Evolutionary conservation across 768 basidiomycete genomes (phyloP).

Genomic region (Xanthoconium stramineum): DNA sequence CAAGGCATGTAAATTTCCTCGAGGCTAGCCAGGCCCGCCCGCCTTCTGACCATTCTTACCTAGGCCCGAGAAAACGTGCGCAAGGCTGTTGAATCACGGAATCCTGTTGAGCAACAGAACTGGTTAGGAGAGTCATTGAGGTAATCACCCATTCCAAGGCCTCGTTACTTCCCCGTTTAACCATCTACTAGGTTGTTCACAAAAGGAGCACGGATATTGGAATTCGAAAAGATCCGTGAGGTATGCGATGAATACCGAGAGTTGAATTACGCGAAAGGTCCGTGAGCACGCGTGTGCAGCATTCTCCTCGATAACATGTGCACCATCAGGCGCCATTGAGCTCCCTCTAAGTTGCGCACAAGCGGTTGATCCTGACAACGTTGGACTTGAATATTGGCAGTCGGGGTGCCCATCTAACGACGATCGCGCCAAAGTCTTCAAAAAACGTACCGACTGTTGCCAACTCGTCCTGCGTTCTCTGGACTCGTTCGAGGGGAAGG

Average conservation of each 20-base stretch:
- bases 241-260: conserved; percentile 88
- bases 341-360: conserved; percentile 83
- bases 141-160: conserved; percentile 38
- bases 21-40: neutral
- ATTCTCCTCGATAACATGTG: neutral
- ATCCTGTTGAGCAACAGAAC: conserved; percentile 69
- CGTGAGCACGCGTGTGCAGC: conserved; percentile 11
- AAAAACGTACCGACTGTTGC: conserved; percentile 72
- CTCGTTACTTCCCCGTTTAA: conserved; percentile 3
- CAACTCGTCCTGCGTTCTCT: conserved; percentile 81
- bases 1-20: conserved; percentile 54
- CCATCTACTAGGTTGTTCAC: conserved; percentile 64
- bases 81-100: conserved; percentile 80
- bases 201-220: conserved; percentile 82
- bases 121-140: conserved; percentile 84
- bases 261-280: conserved; percentile 79
- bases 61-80: conserved; percentile 93
- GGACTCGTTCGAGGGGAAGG: conserved; percentile 70
- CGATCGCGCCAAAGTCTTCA: conserved; percentile 52
- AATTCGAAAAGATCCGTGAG: conserved; percentile 80
- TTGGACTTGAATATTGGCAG: conserved; percentile 75
- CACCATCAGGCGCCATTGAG: conserved; percentile 67
- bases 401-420: conserved; percentile 59
- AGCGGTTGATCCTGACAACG: conserved; percentile 70
- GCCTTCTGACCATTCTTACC: conserved; percentile 1